Evolutionary conservation across 2,329 filamentous ascomycete species (phyloP).

Genomic region (Verticillium zaregamsianum): DNA sequence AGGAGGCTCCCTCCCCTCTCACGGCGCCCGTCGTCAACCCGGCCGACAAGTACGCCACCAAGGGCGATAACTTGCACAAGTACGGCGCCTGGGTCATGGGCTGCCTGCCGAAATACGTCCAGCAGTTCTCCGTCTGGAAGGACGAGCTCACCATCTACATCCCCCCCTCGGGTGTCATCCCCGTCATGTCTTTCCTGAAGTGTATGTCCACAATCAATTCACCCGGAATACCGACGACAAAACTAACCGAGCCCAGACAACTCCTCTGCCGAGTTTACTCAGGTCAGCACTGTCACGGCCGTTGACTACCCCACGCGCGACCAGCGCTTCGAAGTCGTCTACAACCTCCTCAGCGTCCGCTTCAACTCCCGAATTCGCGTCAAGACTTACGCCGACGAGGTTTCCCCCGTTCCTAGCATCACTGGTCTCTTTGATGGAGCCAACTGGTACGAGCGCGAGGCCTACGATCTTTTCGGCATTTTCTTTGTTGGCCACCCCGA

Average conservation of each 20-base stretch:
- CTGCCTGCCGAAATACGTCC: slow-evolving; percentile 94
- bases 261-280: slow-evolving; percentile 94
- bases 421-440: slow-evolving; percentile 86
- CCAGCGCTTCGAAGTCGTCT: slow-evolving; percentile 95
- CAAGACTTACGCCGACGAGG: slow-evolving; percentile 98
- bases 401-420: slow-evolving; percentile 85
- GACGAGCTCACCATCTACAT: slow-evolving; percentile 96
- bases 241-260: slow-evolving; percentile 56
- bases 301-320: slow-evolving; percentile 95
- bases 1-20: slow-evolving; percentile 54
- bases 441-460: slow-evolving; percentile 98
- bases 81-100: slow-evolving; percentile 98
- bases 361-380: slow-evolving; percentile 96
- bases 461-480: slow-evolving; percentile 95
- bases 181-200: slow-evolving; percentile 92
- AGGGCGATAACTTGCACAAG: slow-evolving; percentile 82
- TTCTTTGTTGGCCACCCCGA: slow-evolving; percentile 96
- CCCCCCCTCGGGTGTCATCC: slow-evolving; percentile 79
- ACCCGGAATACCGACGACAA: neutral
- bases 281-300: slow-evolving; percentile 86
- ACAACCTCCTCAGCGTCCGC: slow-evolving; percentile 92
- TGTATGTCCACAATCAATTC: slow-evolving; percentile 34
- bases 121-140: slow-evolving; percentile 99
- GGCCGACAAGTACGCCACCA: slow-evolving; percentile 85
- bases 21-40: slow-evolving; percentile 83